Evolutionary conservation across 352 stramenopile genomes (phyloP), one percentile per base, ranked within the genome.

Genomic region (Peronospora tabacina): DNA sequence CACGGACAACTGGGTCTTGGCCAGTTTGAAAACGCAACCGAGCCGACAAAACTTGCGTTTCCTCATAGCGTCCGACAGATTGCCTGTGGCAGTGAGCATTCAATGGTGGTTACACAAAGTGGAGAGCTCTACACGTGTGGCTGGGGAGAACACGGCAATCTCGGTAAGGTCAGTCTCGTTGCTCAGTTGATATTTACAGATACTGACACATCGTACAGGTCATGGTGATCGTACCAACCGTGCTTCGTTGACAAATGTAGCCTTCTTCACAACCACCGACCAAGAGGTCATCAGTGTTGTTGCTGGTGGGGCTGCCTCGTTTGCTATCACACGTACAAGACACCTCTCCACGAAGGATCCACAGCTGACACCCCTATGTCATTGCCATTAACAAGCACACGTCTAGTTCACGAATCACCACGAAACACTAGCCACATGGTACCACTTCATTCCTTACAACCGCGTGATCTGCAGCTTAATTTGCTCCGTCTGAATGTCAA

Each of bases 121-220:
- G 77, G 79, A 11, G 60, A 75, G n/a, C 45, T 93, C 5, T 90
- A 82, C 46, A 82, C 79, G 1, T 88, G 79, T 45, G 82, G 82
- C 3, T 93, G 82, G 82, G 77, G 77, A 32, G 82, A 93, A 50
- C 82, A 93, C 48, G 82, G 82, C 34, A 93, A 93, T 35, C 66
- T 93, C 0, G 82, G 82, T 90, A 63, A 13, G 65, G 70, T 26
- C 29, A 2, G 38, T 26, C 17, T 38, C 7, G 12, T 8, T 37
- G 43, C 16, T 45, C 34, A 2, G 5, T 6, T 41, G 16, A 17
- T 41, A 19, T 12, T 15, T 11, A 15, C 20, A 13, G n/a, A 36
- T 37, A 17, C 20, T 41, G n/a, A 51, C 7, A 20, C 49, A 16
- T 33, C 43, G 11, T 38, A 7, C 13, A 91, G 81, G 81, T 19